Conservation (phyloP, 169 alveolate genomes). For the Cytauxzoon felis region DNA sequence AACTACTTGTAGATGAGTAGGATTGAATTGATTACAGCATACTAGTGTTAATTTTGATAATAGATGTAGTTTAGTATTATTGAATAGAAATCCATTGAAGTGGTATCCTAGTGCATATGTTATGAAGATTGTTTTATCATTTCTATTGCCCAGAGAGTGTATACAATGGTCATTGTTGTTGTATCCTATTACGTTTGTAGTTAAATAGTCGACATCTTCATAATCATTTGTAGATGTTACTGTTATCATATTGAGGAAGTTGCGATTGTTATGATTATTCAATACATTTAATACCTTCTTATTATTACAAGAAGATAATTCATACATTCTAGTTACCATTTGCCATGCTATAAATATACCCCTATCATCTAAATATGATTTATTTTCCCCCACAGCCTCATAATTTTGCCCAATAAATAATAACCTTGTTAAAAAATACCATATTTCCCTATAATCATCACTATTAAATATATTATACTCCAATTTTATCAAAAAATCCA, state of each 20-base stretch:
- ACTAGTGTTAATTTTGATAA: slow-evolving; percentile 8
- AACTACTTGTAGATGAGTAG: slow-evolving; percentile 25
- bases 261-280: slow-evolving; percentile 19
- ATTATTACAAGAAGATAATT: slow-evolving; percentile 10
- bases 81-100: slow-evolving; percentile 5
- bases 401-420: too few relatives aligned
- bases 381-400: too few relatives aligned
- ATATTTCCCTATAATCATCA: neutral
- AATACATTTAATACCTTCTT: slow-evolving; percentile 14
- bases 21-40: neutral
- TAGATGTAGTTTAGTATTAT: neutral
- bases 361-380: too few relatives aligned
- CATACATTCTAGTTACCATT: slow-evolving; percentile 41
- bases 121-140: slow-evolving; percentile 24
- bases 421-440: slow-evolving; percentile 6
- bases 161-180: slow-evolving; percentile 10
- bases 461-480: neutral
- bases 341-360: slow-evolving; percentile 20
- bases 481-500: neutral
- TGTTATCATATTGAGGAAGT: slow-evolving; percentile 13
- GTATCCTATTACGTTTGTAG: slow-evolving; percentile 7
- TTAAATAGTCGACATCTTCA: slow-evolving; percentile 1
- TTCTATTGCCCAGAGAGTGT: slow-evolving; percentile 28
- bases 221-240: slow-evolving; percentile 2
- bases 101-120: slow-evolving; percentile 40